A percentile compares a stretch with the other conserved stretches of the same genome.
Evolutionary conservation across 768 basidiomycete genomes (phyloP).

Genomic region (Hydnomerulius pinastri): DNA sequence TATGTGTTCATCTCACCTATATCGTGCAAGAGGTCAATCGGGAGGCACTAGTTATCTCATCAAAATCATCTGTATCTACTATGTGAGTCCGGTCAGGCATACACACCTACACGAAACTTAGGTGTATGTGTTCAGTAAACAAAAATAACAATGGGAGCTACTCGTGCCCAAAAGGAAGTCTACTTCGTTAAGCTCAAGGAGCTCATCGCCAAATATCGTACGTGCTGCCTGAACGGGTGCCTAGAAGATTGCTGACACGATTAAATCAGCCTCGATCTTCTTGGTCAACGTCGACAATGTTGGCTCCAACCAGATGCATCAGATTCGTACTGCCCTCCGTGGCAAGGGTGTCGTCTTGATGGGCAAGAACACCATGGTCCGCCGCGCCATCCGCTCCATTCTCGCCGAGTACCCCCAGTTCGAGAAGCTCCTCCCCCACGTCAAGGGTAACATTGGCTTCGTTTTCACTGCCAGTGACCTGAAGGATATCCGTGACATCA

Average conservation of each 20-base stretch:
- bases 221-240: conserved; percentile 33
- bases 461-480: conserved; percentile 94
- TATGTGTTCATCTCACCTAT: conserved; percentile 8
- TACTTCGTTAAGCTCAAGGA: conserved; percentile 96
- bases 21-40: conserved; percentile 78
- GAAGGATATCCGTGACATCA: conserved; percentile 92
- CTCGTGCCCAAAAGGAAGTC: conserved; percentile 83
- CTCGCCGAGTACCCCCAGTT: conserved; percentile 89
- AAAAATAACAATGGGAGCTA: conserved; percentile 78
- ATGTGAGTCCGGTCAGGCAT: conserved; percentile 23
- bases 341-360: conserved; percentile 96
- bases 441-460: conserved; percentile 98
- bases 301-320: conserved; percentile 99
- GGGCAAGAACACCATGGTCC: conserved; percentile 99
- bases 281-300: conserved; percentile 99
- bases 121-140: conserved; percentile 11
- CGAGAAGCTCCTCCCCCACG: conserved; percentile 93
- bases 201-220: conserved; percentile 87
- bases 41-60: conserved; percentile 67
- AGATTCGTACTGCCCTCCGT: conserved; percentile 93
- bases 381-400: conserved; percentile 93
- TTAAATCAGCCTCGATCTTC: conserved; percentile 88
- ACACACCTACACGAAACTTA: background rate
- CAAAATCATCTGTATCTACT: conserved; percentile 22
- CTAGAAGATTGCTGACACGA: conserved; percentile 1